Percentiles rank a stretch among this genome's conserved stretches.
phyloP scores from a whole-genome alignment of 345 rosid genomes.

The Zanthoxylum bungeanum region DNA sequence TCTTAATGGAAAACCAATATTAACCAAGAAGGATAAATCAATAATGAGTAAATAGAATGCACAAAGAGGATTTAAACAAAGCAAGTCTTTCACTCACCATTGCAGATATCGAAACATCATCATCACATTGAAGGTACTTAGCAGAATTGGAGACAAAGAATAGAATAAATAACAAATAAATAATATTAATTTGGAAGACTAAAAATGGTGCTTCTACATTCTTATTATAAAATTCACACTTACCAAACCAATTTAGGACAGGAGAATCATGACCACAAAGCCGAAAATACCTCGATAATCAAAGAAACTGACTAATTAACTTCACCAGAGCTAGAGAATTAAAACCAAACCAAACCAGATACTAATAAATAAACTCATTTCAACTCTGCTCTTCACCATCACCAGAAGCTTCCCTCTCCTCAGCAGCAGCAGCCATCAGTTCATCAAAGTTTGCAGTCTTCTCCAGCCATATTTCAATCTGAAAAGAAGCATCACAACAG shows the following conservation, averaged over 20 bases:
- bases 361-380: constrained; percentile 5
- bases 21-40: neutral
- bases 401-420: constrained; percentile 48
- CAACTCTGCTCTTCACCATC: constrained; percentile 52
- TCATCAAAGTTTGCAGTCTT: constrained; percentile 87
- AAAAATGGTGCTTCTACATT: neutral
- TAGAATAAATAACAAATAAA: too few relatives aligned
- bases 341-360: neutral
- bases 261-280: neutral
- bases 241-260: neutral
- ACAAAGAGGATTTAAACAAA: neutral
- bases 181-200: neutral
- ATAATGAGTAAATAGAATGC: neutral
- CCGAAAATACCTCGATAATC: neutral
- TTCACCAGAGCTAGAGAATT: neutral
- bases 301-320: neutral
- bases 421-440: constrained; percentile 77
- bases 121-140: neutral
- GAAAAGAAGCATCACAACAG: neutral
- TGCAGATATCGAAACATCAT: neutral
- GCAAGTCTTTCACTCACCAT: neutral
- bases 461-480: constrained; percentile 76
- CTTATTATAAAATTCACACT: neutral
- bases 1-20: neutral
- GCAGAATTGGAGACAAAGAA: neutral